phyloP scores from a whole-genome alignment of 2,329 filamentous ascomycete genomes.

The Fulvia fulva region DNA sequence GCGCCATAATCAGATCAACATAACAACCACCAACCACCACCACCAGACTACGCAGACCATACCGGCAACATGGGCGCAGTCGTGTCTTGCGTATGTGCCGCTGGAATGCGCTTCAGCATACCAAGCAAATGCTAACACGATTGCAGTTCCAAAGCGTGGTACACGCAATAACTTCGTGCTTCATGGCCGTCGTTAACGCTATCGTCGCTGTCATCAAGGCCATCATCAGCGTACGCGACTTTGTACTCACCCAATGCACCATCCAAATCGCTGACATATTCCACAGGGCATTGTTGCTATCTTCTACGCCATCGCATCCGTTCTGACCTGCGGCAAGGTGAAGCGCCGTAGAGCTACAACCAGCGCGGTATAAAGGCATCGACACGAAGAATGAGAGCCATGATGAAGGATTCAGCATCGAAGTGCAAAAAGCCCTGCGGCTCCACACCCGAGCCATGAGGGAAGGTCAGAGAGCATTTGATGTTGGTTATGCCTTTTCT shows the following conservation, averaged over 20 bases:
- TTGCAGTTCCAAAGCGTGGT: constrained; percentile 37
- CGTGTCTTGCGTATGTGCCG: constrained; percentile 69
- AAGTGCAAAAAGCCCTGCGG: not conserved
- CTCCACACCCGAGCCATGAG: not conserved
- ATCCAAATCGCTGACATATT: constrained; percentile 6
- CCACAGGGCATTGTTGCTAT: constrained; percentile 48
- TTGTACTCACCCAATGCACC: not conserved
- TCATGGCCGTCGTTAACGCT: constrained; percentile 41
- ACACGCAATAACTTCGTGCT: constrained; percentile 42
- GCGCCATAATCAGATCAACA: not conserved
- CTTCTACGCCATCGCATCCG: constrained; percentile 48
- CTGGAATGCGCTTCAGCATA: not conserved
- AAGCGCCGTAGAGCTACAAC: constrained; percentile 36
- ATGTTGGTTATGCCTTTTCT: not conserved
- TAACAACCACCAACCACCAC: not conserved
- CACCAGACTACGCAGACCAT: constrained; percentile 5
- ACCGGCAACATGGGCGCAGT: constrained; percentile 70
- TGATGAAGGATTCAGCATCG: not conserved
- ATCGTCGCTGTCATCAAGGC: constrained; percentile 45
- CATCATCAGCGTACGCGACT: constrained; percentile 39
- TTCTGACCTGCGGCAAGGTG: constrained; percentile 47
- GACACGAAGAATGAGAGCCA: not conserved
- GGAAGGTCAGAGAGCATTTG: not conserved
- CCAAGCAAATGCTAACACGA: not conserved
- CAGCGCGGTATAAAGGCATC: constrained; percentile 32